A percentile compares a stretch with the other conserved stretches of the same genome.
Conservation (phyloP, 148 eudicot genomes). For the Beta vulgaris region DNA sequence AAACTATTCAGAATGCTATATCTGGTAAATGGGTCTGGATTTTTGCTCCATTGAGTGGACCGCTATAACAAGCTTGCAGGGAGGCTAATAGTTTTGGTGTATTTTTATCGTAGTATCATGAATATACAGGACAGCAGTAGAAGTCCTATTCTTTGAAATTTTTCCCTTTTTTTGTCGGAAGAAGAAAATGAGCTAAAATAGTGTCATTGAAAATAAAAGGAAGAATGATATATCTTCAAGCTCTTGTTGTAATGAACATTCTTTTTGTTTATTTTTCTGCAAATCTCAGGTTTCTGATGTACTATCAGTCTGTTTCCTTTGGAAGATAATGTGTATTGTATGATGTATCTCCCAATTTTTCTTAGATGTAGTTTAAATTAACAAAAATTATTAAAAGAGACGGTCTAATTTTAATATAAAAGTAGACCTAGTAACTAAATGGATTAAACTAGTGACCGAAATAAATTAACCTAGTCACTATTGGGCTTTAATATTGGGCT, state of each 20-base stretch:
- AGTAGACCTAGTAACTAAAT: too few species aligned
- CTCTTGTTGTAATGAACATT: neutral
- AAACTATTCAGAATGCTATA: neutral
- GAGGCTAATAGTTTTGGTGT: neutral
- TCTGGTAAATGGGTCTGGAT: neutral
- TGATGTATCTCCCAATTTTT: neutral
- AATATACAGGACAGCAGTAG: neutral
- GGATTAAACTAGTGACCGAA: too few species aligned
- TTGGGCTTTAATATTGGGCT: too few species aligned
- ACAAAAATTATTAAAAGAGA: too few species aligned
- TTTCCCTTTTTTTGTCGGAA: neutral
- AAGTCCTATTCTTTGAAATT: neutral
- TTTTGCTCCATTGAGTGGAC: neutral
- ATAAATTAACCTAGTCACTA: too few species aligned
- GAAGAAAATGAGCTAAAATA: neutral
- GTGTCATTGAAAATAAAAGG: neutral
- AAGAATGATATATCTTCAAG: neutral
- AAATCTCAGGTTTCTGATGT: neutral
- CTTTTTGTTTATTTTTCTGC: neutral
- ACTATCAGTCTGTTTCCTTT: neutral
- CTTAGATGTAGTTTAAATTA: neutral
- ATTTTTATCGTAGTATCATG: neutral
- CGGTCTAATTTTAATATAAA: too few species aligned
- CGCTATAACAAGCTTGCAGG: neutral
- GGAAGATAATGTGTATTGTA: neutral